These are phyloP conservation scores for Inonotus obliquus DNA, from an alignment of 1,284 basidiomycete species.

Conservation along the genomic window DNA sequence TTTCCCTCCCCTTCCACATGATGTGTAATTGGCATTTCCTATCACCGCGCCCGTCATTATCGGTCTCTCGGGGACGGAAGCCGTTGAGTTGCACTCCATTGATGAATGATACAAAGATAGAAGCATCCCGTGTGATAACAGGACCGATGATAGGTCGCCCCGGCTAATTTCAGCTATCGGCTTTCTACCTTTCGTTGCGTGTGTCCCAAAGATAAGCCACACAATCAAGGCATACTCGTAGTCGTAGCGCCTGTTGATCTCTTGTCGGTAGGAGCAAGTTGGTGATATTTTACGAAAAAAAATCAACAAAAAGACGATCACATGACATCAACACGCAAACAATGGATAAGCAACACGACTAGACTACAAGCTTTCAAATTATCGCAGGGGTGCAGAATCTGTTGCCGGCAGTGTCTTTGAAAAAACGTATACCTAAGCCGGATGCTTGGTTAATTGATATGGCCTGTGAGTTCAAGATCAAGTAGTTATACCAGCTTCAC, in stretches of 20 bases:
- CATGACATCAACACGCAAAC: not conserved
- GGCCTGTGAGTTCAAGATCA: not conserved
- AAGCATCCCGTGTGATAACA: not conserved
- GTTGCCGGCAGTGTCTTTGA: too few relatives aligned
- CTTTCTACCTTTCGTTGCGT: not conserved
- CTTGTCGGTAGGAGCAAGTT: too few relatives aligned
- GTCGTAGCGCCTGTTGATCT: too few relatives aligned
- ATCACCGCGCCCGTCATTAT: not conserved
- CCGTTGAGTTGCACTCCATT: not conserved
- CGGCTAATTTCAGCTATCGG: not conserved
- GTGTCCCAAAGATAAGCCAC: not conserved
- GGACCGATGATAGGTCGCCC: not conserved
- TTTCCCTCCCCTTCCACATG: too few relatives aligned
- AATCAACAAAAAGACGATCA: not conserved
- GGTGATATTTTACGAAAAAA: too few relatives aligned
- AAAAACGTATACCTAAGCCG: too few relatives aligned
- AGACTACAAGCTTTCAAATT: too few relatives aligned
- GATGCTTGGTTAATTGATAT: too few relatives aligned
- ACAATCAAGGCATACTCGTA: too few relatives aligned
- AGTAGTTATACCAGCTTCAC: too few relatives aligned
- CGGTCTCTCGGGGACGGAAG: not conserved
- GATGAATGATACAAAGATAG: not conserved
- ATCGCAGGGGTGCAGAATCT: too few relatives aligned
- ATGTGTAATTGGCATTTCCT: too few relatives aligned
- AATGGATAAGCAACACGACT: not conserved